Evolutionary conservation across 2,329 filamentous ascomycete species (phyloP).

Genomic region (Colletotrichum gigasporum): DNA sequence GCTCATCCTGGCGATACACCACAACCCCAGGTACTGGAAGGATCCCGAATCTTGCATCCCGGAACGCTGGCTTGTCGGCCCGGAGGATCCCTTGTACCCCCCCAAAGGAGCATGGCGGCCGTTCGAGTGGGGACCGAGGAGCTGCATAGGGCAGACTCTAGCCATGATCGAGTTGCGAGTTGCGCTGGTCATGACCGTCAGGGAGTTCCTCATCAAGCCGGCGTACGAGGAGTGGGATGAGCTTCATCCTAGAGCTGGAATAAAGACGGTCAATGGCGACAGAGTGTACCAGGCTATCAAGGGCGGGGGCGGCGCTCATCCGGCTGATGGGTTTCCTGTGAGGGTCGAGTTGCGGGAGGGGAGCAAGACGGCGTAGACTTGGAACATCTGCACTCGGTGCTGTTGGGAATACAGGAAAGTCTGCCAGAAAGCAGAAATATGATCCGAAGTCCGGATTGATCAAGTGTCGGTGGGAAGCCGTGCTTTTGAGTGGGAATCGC

Average conservation of each 20-base stretch:
- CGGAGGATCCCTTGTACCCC: conserved; percentile 18
- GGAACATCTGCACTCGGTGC: no score
- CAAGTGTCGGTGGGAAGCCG: no score
- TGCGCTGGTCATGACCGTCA: conserved; percentile 54
- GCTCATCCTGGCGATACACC: conserved; percentile 47
- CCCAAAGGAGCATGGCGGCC: conserved; percentile 56
- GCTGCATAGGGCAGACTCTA: conserved; percentile 53
- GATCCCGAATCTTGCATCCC: conserved; percentile 54
- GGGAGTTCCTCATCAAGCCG: conserved; percentile 51
- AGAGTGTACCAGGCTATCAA: background rate
- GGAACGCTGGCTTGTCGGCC: conserved; percentile 52
- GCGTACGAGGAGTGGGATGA: conserved; percentile 15
- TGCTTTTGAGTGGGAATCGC: background rate
- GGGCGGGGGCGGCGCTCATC: conserved; percentile 14
- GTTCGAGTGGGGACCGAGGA: conserved; percentile 60
- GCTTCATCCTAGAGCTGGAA: conserved; percentile 20
- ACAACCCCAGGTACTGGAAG: conserved; percentile 51
- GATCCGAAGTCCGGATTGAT: no score
- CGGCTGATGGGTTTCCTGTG: conserved; percentile 11
- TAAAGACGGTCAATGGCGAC: conserved; percentile 33
- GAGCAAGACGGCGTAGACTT: background rate
- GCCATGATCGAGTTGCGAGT: conserved; percentile 59
- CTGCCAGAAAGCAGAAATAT: no score
- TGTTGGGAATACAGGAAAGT: no score
- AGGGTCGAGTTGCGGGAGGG: background rate